Evolutionary conservation across 2,329 filamentous ascomycete species (phyloP).

Genomic region (Didymosphaeria variabile): DNA sequence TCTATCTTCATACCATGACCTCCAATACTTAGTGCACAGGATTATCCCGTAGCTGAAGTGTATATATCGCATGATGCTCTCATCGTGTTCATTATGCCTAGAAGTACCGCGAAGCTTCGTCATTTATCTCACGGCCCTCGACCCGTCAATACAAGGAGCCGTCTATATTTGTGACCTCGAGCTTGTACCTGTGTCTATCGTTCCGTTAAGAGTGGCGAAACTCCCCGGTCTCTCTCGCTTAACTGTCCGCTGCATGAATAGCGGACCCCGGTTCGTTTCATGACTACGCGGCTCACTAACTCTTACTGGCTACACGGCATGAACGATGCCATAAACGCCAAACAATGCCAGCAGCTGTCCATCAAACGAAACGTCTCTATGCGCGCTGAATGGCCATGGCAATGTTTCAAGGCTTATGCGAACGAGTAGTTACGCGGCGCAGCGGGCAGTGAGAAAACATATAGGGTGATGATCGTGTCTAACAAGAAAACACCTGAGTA

Average conservation of each 20-base stretch:
- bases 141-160: too few relatives aligned
- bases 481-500: background rate
- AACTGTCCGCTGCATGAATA: background rate
- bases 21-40: too few relatives aligned
- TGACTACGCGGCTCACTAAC: background rate
- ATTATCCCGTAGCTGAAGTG: too few relatives aligned
- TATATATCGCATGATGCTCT: too few relatives aligned
- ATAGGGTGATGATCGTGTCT: background rate
- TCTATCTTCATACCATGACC: too few relatives aligned
- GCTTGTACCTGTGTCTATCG: too few relatives aligned
- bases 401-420: background rate
- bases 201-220: too few relatives aligned
- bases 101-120: too few relatives aligned
- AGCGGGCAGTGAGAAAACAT: background rate
- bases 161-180: too few relatives aligned
- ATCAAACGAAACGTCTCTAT: conserved; percentile 1
- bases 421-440: conserved; percentile 2
- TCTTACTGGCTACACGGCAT: conserved; percentile 7
- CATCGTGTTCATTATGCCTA: too few relatives aligned
- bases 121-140: too few relatives aligned
- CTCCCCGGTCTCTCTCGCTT: background rate
- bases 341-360: conserved; percentile 6
- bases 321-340: background rate
- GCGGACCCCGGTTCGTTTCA: conserved; percentile 10
- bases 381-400: background rate